Evolutionary conservation across 768 basidiomycete genomes (phyloP), one percentile per base, ranked within the genome.

Genomic region (Tulasnella sp.): DNA sequence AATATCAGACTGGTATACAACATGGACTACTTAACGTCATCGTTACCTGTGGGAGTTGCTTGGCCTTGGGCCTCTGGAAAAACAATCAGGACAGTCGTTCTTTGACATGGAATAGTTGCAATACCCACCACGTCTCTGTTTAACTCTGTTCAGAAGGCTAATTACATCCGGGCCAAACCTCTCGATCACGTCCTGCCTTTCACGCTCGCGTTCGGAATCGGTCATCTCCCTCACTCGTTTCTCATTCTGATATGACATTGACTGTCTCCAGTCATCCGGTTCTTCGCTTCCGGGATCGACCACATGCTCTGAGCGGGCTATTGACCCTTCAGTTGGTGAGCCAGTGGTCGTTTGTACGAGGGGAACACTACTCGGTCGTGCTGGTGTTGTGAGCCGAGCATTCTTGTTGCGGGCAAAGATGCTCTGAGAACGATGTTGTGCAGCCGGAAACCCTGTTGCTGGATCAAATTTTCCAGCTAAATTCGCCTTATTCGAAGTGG

Each of bases 221-320:
- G 76, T 74, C 91, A 93, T 93, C 1, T 64, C 67, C 15, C 77
- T 77, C 1, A 93, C 76, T 27, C 70, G 69, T 9, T 70, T 67
- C 57, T 76, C 73, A 61, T 93, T 92, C 64, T 89, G 84, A 54
- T 73, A 72, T 62, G 77, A 80, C 52, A 82, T 77, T 63, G 78
- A 78, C 8, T 68, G 69, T 55, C 78, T 71, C 76, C 83, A 81
- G 46, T 72, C 70, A 60, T 66, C 60, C 0, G 71, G 67, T 1
- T 66, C 34, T 15, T 49, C 48, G 32, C 61, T 57, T 17, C 64
- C 64, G 11, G 59, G 34, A 15, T 64, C 5, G 14, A 29, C 29
- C 1, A 19, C 37, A n/a, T 57, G 60, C 11, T 57, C 37, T 21
- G 61, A 57, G 19, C 58, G 45, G 15, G 64, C 50, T 9, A 65